phyloP scores from a whole-genome alignment of 2,329 filamentous ascomycete species.

The Clarireedia homoeocarpa region DNA sequence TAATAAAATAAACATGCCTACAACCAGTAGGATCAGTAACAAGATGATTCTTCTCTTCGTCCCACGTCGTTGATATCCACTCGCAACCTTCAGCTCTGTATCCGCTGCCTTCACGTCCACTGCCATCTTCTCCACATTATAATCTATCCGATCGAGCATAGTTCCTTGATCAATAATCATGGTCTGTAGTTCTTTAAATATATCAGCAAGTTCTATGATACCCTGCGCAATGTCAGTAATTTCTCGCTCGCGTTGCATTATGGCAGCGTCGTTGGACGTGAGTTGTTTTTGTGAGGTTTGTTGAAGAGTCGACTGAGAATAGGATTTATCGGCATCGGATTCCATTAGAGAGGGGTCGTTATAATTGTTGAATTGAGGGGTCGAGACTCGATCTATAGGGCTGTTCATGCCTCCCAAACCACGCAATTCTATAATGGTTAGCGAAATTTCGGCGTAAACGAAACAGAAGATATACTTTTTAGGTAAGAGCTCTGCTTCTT shows the following conservation, averaged over 20 bases:
- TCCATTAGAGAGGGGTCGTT: conserved; percentile 84
- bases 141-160: conserved; percentile 90
- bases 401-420: conserved; percentile 57
- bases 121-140: conserved; percentile 95
- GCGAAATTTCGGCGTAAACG: neutral
- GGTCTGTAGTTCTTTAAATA: conserved; percentile 90
- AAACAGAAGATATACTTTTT: conserved; percentile 57
- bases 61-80: conserved; percentile 78
- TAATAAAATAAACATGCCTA: conserved; percentile 78
- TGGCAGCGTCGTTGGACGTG: conserved; percentile 72
- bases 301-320: conserved; percentile 82
- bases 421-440: conserved; percentile 53
- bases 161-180: conserved; percentile 95
- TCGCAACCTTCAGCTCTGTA: conserved; percentile 82
- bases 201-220: conserved; percentile 92
- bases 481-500: conserved; percentile 97
- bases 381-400: conserved; percentile 46
- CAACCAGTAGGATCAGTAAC: conserved; percentile 74
- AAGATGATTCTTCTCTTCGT: conserved; percentile 92
- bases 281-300: conserved; percentile 59
- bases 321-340: conserved; percentile 86
- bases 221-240: conserved; percentile 98
- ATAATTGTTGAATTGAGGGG: conserved; percentile 49
- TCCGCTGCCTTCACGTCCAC: conserved; percentile 87
- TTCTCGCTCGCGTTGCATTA: conserved; percentile 87